Base-by-base conservation (phyloP, 2,329 filamentous ascomycete genomes). In the Periconia sp. region DNA sequence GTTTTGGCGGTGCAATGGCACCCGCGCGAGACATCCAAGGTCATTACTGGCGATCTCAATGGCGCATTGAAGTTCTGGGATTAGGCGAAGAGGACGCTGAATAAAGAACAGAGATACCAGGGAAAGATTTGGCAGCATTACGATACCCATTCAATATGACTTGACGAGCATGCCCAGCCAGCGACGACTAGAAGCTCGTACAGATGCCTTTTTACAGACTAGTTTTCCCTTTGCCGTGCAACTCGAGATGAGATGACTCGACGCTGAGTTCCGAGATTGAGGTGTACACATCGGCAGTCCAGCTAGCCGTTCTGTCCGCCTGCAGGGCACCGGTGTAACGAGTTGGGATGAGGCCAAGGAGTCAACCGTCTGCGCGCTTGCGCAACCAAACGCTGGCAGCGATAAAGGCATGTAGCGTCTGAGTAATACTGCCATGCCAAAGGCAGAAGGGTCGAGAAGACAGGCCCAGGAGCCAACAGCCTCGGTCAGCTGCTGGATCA, bases 11-110 rank as follows among this genome's bases (percentile, higher is more conserved):
- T 94, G 53, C 89, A 90, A 72, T 99, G 94, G 93, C 92, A 97
- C 75, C 92, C 93, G n/a, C 90, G 97, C 76, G 94, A 99, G 81
- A 94, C 89, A 17, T 94, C 89, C 70, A 97, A 97, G 81, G 86
- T 97, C 35, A 90, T 88, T 1, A 95, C 92, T 30, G 95, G 92
- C 13, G 94, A 94, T 18, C 76, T 95, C 75, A 91, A 96, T 66
- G 93, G 94, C 6, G 81, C 88, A 44, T 91, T 99, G 56, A 90
- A 89, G 73, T 93, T 93, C 73, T 97, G 92, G 91, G 94, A 97
- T 81, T 97, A 66, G 53, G 43, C 6, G 15, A 33, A 15, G 33
- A 15, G 40, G 19, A 17, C 20, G 41, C 31, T 27, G 23, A 14
- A 49, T 19, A 50, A 31, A 19, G 50, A 48, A 49, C 40, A 17